Base-by-base conservation (phyloP, 768 basidiomycete genomes). In the Tulasnella sp. region DNA sequence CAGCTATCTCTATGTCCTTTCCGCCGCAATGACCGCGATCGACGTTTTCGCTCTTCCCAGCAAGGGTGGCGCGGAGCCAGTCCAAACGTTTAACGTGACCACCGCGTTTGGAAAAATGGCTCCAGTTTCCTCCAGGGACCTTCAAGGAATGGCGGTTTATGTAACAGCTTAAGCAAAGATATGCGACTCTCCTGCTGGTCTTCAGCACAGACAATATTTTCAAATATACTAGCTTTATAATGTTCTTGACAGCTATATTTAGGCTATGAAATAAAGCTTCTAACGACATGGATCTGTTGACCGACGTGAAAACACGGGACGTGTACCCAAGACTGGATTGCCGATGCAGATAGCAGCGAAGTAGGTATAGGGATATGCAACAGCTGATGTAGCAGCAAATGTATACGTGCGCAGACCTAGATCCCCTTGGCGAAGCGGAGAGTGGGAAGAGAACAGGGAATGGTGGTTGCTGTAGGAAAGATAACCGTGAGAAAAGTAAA, bases 61-160 rank as follows among this genome's bases (percentile, higher is more conserved):
- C 18, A 34, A 40, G 8, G 71, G 71, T 14, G 24, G 21, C 16
- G 71, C 34, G 18, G 21, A 34, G 18, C 34, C 39, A 8, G 71
- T 71, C 34, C 71, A 71, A 40, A 34, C 34, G 5, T 71, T 71
- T 27, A 71, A 71, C 12, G 19, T 71, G 1, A 71, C 21, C 39
- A 71, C 39, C 27, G 71, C 71, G 3, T 18, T 71, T 19, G 27
- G 24, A 5, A 2, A 34, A 21, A 12, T 36, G 34, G 27, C 39
- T 18, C 39, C 71, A 21, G 39, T 71, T 40, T 71, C 71, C 3
- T 36, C 34, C 71, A 71, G 18, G 34, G 12, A 72, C 71, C 71
- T 72, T 72, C 71, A 72, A n/a, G 71, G 71, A 6, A 72, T 72
- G 71, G 71, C 71, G 71, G 27, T 42, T n/a, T 72, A 72, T 36